Base-by-base conservation (phyloP, 2,329 filamentous ascomycete species). In the Clarireedia hainanense region DNA sequence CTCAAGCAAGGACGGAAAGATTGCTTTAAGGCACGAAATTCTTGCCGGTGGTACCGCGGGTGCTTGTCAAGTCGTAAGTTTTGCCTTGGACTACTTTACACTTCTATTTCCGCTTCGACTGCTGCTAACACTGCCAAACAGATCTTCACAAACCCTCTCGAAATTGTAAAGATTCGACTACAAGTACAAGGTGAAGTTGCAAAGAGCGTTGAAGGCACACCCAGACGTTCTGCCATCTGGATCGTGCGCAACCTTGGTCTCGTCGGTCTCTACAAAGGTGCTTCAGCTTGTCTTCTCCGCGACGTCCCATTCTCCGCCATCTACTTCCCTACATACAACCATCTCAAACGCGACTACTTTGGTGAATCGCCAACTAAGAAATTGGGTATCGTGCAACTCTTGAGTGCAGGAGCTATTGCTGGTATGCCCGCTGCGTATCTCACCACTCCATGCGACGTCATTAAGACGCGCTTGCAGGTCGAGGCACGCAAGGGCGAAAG, bases 221-320 rank as follows among this genome's bases (percentile, higher is more conserved):
- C 89, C 52, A 91, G 88, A 73, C 88, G 94, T 63, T 96, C 91
- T 10, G 94, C 94, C 57, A 88, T 97, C 77, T 99, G 94, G 94
- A 97, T 99, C 65, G 88, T 97, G 59, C 86, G 86, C 70, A 96
- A 99, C 74, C 78, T 99, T 60, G 94, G 94, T 79, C 82, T 99
- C 49, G 79, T 95, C 50, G 94, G 94, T 56, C 78, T 99, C 64
- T 99, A 99, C 81, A 97, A 96, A 80, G 94, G 94, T 60, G 94
- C 92, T 20, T 90, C 86, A 46, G 94, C 94, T 20, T 99, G 94
- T 75, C 78, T 99, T 66, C 81, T 97, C 61, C 91, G 94, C 64
- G 94, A 99, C 72, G 90, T 97, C 42, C 94, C 94, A 46, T 99
- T 99, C 77, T 97, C 92, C 20, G 91, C 90, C 66, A 99, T 99